Conservation (phyloP, 805 yeast species). For the Ascoidea tarda region DNA sequence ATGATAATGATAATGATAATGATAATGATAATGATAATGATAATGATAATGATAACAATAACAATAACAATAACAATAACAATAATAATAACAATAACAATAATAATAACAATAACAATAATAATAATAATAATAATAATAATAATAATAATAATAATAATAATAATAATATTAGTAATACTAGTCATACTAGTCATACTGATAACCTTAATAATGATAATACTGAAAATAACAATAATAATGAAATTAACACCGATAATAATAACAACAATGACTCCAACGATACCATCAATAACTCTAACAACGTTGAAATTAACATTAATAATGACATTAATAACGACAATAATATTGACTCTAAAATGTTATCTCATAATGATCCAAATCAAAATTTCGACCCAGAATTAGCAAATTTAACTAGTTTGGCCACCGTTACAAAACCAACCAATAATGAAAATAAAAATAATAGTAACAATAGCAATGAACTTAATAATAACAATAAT, state of each 20-base stretch:
- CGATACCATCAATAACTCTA: background rate
- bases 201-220: conserved; percentile 1
- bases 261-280: background rate
- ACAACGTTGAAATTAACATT: background rate
- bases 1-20: background rate
- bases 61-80: conserved; percentile 5
- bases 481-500: too few species aligned
- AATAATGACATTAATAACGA: too few species aligned
- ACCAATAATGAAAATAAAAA: too few species aligned
- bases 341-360: too few species aligned
- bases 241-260: background rate
- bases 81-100: conserved; percentile 3
- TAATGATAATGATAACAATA: conserved; percentile 6
- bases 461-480: too few species aligned
- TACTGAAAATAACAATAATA: too few species aligned
- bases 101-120: conserved; percentile 2
- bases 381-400: background rate
- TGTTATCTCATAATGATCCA: too few species aligned
- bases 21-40: background rate
- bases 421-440: background rate
- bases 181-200: background rate
- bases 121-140: conserved; percentile 2
- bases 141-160: background rate
- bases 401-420: background rate
- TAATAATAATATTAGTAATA: conserved; percentile 1